Conservation (phyloP, 139 green algal genomes). For the Pseudopediastrum boryanum region DNA sequence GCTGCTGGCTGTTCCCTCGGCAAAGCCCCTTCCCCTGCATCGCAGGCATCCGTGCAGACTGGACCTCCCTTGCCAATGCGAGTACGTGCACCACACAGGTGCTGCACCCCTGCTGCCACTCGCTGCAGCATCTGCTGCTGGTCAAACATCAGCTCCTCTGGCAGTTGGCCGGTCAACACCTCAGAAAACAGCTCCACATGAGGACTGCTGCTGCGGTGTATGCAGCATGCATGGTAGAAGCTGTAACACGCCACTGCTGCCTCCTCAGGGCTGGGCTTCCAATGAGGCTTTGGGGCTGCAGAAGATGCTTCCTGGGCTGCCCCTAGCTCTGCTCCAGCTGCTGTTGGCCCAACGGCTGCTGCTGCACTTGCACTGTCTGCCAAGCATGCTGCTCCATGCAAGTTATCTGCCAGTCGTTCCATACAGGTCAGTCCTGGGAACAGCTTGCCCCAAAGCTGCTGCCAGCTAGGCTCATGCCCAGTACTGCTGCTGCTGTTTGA, state of each 20-base stretch:
- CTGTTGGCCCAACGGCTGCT: not conserved
- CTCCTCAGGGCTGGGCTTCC: not conserved
- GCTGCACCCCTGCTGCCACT: not conserved
- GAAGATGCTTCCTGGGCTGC: not conserved
- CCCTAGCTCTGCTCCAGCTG: not conserved
- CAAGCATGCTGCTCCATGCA: too few relatives aligned
- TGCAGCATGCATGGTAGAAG: conserved; percentile 19
- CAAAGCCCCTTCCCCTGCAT: not conserved
- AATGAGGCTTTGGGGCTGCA: too few relatives aligned
- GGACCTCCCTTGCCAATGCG: not conserved
- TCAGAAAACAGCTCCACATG: conserved; percentile 1
- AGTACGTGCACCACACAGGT: not conserved
- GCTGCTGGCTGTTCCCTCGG: not conserved
- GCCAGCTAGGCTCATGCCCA: too few relatives aligned
- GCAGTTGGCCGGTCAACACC: conserved; percentile 27
- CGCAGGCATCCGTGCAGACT: not conserved
- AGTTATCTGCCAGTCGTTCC: too few relatives aligned
- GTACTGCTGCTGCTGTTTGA: not conserved
- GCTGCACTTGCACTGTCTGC: too few relatives aligned
- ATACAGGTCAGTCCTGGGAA: too few relatives aligned
- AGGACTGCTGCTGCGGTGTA: not conserved
- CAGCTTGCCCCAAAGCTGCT: too few relatives aligned
- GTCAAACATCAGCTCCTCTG: conserved; percentile 5
- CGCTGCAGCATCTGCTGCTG: conserved; percentile 15
- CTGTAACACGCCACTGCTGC: conserved; percentile 21